Base-by-base conservation (phyloP, 208 protist species). In the Acanthamoeba lenticulata region DNA sequence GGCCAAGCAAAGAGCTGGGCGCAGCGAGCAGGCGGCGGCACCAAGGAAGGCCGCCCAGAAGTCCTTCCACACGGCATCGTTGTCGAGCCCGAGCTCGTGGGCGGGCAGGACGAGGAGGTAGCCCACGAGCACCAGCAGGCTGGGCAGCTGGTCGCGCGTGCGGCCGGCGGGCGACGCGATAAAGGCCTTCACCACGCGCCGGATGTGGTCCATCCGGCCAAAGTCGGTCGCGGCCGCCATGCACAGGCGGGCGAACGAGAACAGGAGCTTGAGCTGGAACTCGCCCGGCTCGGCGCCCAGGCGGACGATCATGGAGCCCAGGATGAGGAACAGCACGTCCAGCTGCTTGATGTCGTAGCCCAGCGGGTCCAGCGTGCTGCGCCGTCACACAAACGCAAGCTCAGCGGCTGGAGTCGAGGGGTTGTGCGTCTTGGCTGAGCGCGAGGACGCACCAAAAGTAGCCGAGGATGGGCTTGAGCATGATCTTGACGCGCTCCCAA, bases 361-460 rank as follows among this genome's bases (percentile, higher is more conserved):
- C n/a, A 95, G 44, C 57, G 94, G 94, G 77, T 95, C 94, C 3
- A 95, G 60, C n/a, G 94, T 94, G 21, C 83, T 85, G 60, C 60
- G 29, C 27, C 6, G 60, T 52, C 27, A 69, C 29, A 4, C 6
- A 29, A 69, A 69, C 60, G 24, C 27, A 69, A 69, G 19, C 27
- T 29, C 6, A 69, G 17, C 13, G 55, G 1, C 21, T 6, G 17
- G 0, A 27, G 7, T 7, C 29, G 55, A 2, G 55, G 15, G 0
- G 15, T 17, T 62, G 52, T n/a, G 52, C 52, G 47, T 52, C n/a
- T n/a, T n/a, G n/a, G n/a, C n/a, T n/a, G n/a, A n/a, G 47, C 47
- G 47, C 15, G 60, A 19, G 60, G 0, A 45, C 69, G 36, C 21
- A 79, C 69, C 69, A 47, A 65, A 94, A 94, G n/a, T 95, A 95